Conservation (phyloP, 2,329 filamentous ascomycete species). For the Colletotrichum destructivum region DNA sequence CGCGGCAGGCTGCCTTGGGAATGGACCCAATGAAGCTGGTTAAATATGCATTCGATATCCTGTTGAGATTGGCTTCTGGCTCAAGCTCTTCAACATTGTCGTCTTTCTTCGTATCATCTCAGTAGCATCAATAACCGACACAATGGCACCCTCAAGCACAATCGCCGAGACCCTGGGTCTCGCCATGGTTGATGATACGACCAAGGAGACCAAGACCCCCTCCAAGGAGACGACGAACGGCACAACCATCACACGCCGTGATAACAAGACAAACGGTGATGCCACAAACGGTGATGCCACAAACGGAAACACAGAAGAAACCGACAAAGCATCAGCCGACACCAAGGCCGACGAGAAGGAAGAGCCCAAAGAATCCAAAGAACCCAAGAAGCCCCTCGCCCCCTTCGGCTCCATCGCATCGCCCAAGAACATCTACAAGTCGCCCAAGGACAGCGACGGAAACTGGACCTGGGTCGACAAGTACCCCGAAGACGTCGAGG, state of each 20-base stretch:
- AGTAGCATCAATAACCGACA: not conserved
- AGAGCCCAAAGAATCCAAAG: constrained; percentile 10
- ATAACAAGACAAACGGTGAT: not conserved
- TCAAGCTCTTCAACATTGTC: not conserved
- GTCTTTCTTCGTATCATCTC: not conserved
- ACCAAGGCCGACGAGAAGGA: constrained; percentile 38
- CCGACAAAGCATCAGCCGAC: constrained; percentile 43
- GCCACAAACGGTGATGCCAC: not conserved
- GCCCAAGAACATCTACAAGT: constrained; percentile 60
- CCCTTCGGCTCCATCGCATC: constrained; percentile 55
- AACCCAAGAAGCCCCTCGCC: constrained; percentile 45
- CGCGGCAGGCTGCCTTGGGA: too few species aligned
- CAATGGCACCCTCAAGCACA: constrained; percentile 33
- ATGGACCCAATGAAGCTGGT: not conserved
- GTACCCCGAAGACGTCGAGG: constrained; percentile 67
- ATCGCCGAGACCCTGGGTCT: constrained; percentile 23
- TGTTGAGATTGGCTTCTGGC: not conserved
- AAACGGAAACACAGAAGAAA: constrained; percentile 6
- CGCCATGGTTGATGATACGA: constrained; percentile 11
- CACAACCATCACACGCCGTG: not conserved
- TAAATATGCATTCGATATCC: not conserved
- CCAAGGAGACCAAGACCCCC: not conserved
- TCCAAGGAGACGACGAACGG: constrained; percentile 15
- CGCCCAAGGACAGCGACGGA: constrained; percentile 63
- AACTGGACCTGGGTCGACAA: constrained; percentile 70